Conservation (phyloP, 164 flowering plant genomes). For the Magnolia officinalis region DNA sequence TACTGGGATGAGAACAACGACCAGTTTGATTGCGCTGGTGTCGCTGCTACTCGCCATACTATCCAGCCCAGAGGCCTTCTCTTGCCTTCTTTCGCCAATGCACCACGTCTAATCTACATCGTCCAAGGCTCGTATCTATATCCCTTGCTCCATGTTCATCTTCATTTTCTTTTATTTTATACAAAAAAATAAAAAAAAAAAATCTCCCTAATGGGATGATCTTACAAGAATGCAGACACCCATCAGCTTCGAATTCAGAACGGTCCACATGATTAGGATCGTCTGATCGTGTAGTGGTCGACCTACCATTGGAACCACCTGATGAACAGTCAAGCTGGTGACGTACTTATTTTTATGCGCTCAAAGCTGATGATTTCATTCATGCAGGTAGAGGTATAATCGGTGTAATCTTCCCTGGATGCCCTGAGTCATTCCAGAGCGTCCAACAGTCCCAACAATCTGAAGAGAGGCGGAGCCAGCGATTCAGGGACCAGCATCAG, state of each 20-base stretch:
- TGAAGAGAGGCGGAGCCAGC: conserved; percentile 5
- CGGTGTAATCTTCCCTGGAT: conserved; percentile 50
- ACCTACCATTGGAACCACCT: no score
- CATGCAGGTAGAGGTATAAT: conserved; percentile 45
- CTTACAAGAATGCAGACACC: no score
- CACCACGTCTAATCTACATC: conserved; percentile 43
- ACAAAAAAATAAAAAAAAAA: no score
- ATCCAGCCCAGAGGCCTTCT: conserved; percentile 40
- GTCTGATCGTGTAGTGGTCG: no score
- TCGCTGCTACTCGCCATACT: conserved; percentile 7
- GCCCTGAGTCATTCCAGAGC: conserved; percentile 53
- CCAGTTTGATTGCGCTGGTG: conserved; percentile 7
- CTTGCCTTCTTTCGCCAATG: conserved; percentile 43
- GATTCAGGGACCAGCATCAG: conserved; percentile 36
- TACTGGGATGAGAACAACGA: background rate
- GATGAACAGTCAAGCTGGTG: no score
- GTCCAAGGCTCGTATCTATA: conserved; percentile 28
- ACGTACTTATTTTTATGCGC: no score
- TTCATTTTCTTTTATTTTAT: background rate
- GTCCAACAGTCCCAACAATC: conserved; percentile 4
- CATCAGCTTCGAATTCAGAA: no score
- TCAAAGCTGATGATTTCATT: no score
- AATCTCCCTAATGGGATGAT: no score
- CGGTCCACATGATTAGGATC: no score
- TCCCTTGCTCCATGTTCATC: background rate